A percentile compares a stretch with the other conserved stretches of the same genome.
These are phyloP conservation scores for Boletus sp. DNA, from an alignment of 768 basidiomycete genomes.

Conservation along the genomic window DNA sequence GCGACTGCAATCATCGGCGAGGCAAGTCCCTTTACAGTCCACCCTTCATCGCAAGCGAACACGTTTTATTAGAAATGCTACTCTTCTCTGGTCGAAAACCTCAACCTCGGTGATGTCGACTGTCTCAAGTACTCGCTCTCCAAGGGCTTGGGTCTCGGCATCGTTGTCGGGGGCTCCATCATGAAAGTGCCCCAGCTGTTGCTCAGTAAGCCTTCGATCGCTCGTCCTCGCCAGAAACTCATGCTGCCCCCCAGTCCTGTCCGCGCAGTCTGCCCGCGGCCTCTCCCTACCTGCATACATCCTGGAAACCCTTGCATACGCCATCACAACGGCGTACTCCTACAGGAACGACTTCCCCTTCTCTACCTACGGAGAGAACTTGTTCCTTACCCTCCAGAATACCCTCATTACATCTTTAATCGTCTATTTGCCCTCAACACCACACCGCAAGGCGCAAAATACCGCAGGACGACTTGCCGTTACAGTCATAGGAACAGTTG, in stretches of 20 bases:
- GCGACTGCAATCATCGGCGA: conserved; percentile 80
- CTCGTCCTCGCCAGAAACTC: not conserved
- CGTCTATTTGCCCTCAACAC: conserved; percentile 52
- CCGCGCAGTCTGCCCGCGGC: conserved; percentile 76
- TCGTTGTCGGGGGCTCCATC: conserved; percentile 88
- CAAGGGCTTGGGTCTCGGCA: conserved; percentile 88
- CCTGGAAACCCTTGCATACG: conserved; percentile 88
- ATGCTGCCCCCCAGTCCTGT: conserved; percentile 48
- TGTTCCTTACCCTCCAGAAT: conserved; percentile 90
- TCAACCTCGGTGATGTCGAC: conserved; percentile 68
- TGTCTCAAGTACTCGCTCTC: conserved; percentile 92
- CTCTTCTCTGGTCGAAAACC: conserved; percentile 80
- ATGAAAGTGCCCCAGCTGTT: conserved; percentile 96
- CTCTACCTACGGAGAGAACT: conserved; percentile 96
- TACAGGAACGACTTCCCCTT: conserved; percentile 85
- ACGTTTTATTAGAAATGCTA: conserved; percentile 77
- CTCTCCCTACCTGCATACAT: conserved; percentile 83
- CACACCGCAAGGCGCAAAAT: conserved; percentile 25
- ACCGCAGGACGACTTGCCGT: conserved; percentile 30
- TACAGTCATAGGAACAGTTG: conserved; percentile 32
- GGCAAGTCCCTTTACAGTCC: conserved; percentile 38
- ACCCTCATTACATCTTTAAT: conserved; percentile 86
- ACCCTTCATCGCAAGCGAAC: not conserved
- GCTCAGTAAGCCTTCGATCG: conserved; percentile 52
- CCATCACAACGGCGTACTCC: conserved; percentile 86